Conservation (phyloP, 768 basidiomycete species). For the Mycena rebaudengoi region DNA sequence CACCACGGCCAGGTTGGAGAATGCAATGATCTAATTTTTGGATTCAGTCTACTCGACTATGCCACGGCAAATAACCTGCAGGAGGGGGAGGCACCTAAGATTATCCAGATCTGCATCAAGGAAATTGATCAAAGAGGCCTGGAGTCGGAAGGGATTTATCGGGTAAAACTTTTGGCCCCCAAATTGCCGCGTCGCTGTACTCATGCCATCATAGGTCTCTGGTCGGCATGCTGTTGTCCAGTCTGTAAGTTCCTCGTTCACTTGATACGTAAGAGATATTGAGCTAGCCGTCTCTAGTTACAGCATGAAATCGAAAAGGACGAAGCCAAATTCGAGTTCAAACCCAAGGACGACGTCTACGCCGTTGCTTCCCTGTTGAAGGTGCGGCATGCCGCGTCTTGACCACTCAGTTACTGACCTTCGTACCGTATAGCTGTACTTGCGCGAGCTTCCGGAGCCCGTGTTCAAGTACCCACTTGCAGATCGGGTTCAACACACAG, state of each 20-base stretch:
- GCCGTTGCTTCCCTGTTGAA: slow-evolving; percentile 88
- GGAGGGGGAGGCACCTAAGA: slow-evolving; percentile 82
- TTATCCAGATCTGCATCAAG: slow-evolving; percentile 80
- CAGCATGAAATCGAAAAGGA: slow-evolving; percentile 89
- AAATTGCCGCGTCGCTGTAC: slow-evolving; percentile 1
- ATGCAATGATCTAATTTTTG: slow-evolving; percentile 90
- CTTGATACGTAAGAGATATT: not conserved
- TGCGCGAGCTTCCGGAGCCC: slow-evolving; percentile 90
- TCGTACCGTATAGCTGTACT: slow-evolving; percentile 61
- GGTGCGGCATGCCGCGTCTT: slow-evolving; percentile 49
- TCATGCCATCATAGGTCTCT: slow-evolving; percentile 67
- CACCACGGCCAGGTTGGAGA: slow-evolving; percentile 83
- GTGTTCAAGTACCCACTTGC: slow-evolving; percentile 83
- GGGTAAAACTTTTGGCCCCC: slow-evolving; percentile 51
- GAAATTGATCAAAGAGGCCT: slow-evolving; percentile 86
- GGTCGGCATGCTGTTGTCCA: slow-evolving; percentile 88
- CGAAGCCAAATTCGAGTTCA: slow-evolving; percentile 79
- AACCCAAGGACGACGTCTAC: slow-evolving; percentile 80
- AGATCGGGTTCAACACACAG: slow-evolving; percentile 84
- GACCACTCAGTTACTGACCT: slow-evolving; percentile 8
- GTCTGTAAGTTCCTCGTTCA: slow-evolving; percentile 56
- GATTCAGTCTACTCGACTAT: slow-evolving; percentile 88
- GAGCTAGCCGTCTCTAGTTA: slow-evolving; percentile 52
- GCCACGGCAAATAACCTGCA: slow-evolving; percentile 79
- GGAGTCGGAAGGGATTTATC: slow-evolving; percentile 82